Base-by-base conservation (phyloP, 345 rosid genomes). In the Mallotus nudiflorus region DNA sequence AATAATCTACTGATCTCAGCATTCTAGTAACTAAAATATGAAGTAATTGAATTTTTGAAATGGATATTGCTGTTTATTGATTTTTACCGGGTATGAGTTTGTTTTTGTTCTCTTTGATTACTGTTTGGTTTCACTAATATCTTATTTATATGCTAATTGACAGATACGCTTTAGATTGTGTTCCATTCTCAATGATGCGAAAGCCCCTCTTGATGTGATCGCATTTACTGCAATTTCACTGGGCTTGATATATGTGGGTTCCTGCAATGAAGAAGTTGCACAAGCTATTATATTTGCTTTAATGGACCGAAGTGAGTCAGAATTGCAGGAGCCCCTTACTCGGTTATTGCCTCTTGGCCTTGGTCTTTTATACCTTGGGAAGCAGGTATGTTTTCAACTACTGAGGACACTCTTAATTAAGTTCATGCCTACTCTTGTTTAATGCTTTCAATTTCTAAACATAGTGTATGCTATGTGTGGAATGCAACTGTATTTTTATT, bases 241-340 rank as follows among this genome's bases (percentile, higher is more conserved):
- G 86, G 99, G 99, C 25, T 85, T 96, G 84, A 74, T 92, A 75
- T 92, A 82, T 49, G 96, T 96, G 70, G 94, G 97, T 56, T 96
- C 99, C 33, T 96, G 98, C 81, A 92, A 96, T 55, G 98, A 91
- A 83, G 97, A 89, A 71, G 96, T 96, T 55, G 97, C 98, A 16
- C 92, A 96, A 62, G 91, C 94, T 66, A 92, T 96, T 39, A 89
- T 89, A 73, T 85, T 85, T 85, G 87, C 96, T 57, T 77, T 96
- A 61, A 91, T 88, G 97, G 94, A 89, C 72, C 86, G 96, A 67
- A 87, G 86, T 24, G 93, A 89, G 73, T 83, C 95, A 78, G 94
- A 92, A 74, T 81, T 92, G 67, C 88, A 80, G 67, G 97, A 96
- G 52, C 91, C 99, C 60, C 88, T 92, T 48, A 83, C 82, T 62